Evolutionary conservation across 2,329 filamentous ascomycete species (phyloP).

Genomic region (Exophiala lecanii-corni): DNA sequence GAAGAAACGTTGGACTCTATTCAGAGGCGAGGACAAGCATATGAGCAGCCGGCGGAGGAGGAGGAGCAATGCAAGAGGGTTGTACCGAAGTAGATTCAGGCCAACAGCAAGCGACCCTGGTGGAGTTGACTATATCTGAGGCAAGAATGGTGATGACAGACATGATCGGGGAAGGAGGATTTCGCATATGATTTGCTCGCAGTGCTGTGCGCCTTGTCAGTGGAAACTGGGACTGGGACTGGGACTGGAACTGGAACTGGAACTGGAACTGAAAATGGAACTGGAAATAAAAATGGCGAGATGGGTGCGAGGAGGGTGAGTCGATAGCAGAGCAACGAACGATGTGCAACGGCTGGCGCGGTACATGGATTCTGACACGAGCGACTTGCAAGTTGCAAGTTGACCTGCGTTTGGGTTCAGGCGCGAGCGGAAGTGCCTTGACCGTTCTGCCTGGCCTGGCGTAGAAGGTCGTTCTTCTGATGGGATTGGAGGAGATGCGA

Average conservation of each 20-base stretch:
- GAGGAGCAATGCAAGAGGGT: slow-evolving; percentile 7
- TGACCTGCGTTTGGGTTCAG: too few species aligned
- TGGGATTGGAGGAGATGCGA: too few species aligned
- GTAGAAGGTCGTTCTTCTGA: too few species aligned
- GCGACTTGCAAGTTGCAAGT: too few species aligned
- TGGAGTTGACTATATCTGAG: slow-evolving; percentile 3
- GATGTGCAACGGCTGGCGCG: too few species aligned
- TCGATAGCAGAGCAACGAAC: too few species aligned
- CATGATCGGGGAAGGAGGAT: slow-evolving; percentile 14
- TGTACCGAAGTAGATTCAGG: slow-evolving; percentile 15
- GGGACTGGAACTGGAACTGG: too few species aligned
- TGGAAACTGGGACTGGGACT: too few species aligned
- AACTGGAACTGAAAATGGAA: too few species aligned
- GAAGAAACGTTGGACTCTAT: slow-evolving; percentile 12
- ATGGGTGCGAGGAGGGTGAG: background rate
- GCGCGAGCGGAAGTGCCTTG: too few species aligned
- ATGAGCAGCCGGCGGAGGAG: slow-evolving; percentile 14
- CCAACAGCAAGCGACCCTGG: slow-evolving; percentile 14
- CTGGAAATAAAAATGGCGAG: background rate
- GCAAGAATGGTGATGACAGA: slow-evolving; percentile 3
- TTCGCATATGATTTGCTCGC: slow-evolving; percentile 2
- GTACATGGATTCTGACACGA: too few species aligned
- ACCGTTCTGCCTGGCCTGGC: too few species aligned
- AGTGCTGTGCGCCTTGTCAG: background rate
- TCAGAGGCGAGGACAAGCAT: slow-evolving; percentile 13